A percentile compares a stretch with the other conserved stretches of the same genome.
Conservation (phyloP, 768 basidiomycete genomes). For the Paxillus ammoniavirescens region DNA sequence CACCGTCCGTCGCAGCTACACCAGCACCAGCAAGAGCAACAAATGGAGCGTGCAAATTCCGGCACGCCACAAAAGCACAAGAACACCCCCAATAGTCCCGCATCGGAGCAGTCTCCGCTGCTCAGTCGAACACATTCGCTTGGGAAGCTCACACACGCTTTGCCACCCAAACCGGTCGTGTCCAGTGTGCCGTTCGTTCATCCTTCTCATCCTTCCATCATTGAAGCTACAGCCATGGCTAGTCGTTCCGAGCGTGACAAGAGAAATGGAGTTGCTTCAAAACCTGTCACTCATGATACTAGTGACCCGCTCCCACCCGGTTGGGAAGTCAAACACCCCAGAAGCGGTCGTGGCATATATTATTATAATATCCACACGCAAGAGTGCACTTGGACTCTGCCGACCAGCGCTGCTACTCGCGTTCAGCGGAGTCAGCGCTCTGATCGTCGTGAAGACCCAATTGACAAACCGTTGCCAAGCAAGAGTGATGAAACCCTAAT, state of each 20-base stretch:
- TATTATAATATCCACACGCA: constrained; percentile 59
- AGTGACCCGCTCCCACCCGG: constrained; percentile 47
- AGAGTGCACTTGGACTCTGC: constrained; percentile 58
- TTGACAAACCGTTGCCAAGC: constrained; percentile 23
- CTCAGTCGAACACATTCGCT: constrained; percentile 25
- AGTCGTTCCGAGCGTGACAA: constrained; percentile 43
- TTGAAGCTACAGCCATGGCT: constrained; percentile 63
- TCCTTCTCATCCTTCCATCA: constrained; percentile 56
- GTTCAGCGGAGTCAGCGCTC: constrained; percentile 24
- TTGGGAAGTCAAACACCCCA: constrained; percentile 59
- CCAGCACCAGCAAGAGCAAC: neutral
- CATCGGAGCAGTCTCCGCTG: constrained; percentile 22
- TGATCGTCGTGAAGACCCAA: constrained; percentile 25
- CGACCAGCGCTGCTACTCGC: constrained; percentile 34
- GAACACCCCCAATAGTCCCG: constrained; percentile 7
- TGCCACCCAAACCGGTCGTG: constrained; percentile 64
- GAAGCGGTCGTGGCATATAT: constrained; percentile 48
- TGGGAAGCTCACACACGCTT: constrained; percentile 57
- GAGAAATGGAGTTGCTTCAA: constrained; percentile 35
- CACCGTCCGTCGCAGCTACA: constrained; percentile 1
- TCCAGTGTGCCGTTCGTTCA: constrained; percentile 50
- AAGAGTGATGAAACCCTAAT: constrained; percentile 22
- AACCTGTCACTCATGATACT: constrained; percentile 23
- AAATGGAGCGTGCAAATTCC: constrained; percentile 10
- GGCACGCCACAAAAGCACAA: constrained; percentile 7